Evolutionary conservation across 495 filamentous ascomycete genomes (phyloP).

Genomic region (Xylaria venustula): DNA sequence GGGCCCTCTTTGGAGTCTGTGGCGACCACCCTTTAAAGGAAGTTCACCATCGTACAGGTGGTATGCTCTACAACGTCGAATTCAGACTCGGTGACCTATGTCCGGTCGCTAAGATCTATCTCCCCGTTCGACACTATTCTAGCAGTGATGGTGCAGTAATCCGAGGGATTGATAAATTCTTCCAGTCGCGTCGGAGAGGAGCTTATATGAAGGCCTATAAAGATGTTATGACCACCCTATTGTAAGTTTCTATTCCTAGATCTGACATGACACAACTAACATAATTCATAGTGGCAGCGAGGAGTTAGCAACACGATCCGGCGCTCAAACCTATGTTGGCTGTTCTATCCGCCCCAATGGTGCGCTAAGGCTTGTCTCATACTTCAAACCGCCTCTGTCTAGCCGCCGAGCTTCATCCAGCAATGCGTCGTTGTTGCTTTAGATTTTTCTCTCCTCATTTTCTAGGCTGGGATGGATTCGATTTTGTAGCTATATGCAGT

Average conservation of each 20-base stretch:
- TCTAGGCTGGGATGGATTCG: too few relatives aligned
- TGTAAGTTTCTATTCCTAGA: not conserved
- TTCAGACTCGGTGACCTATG: slow-evolving; percentile 19
- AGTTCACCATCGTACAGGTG: slow-evolving; percentile 30
- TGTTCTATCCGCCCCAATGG: slow-evolving; percentile 21
- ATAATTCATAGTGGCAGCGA: not conserved
- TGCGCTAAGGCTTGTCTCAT: slow-evolving; percentile 24
- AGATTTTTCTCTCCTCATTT: too few relatives aligned
- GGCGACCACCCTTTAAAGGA: slow-evolving; percentile 8
- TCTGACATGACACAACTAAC: not conserved
- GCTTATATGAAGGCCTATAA: not conserved
- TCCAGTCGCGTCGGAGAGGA: not conserved
- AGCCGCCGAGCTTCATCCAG: too few relatives aligned
- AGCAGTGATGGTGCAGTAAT: slow-evolving; percentile 16
- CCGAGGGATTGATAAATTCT: not conserved
- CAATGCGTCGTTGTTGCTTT: too few relatives aligned
- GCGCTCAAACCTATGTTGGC: slow-evolving; percentile 24
- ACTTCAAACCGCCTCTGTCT: slow-evolving; percentile 9
- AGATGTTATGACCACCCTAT: not conserved
- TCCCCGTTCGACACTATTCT: slow-evolving; percentile 34
- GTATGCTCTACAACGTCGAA: slow-evolving; percentile 40
- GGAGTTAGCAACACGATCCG: not conserved
- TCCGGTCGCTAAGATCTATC: slow-evolving; percentile 35
- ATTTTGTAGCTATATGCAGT: too few relatives aligned
- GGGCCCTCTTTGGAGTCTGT: slow-evolving; percentile 11